Evolutionary conservation across 2,329 filamentous ascomycete species (phyloP), one percentile per base, ranked within the genome.

Genomic region (Fonsecaea pugnacius): DNA sequence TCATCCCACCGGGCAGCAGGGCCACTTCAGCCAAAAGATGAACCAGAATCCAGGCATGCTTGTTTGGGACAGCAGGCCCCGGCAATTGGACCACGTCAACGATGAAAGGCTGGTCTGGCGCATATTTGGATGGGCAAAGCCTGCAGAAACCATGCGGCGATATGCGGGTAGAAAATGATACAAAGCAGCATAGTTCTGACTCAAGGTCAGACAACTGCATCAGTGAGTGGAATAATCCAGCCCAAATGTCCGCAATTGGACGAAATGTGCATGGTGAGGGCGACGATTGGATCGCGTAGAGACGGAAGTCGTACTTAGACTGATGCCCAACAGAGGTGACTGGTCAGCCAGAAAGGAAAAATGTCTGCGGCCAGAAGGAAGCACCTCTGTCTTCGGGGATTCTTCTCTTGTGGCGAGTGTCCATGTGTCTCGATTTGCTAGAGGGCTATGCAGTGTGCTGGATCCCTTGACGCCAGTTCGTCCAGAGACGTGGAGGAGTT

Each of bases 1-100:
- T 52, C 18, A 56, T 48, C 43, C 43, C 43, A 48, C 43, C 43
- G 18, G 9, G 21, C 43, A 48, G 43, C 43, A 48, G 10, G 43
- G 43, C 21, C n/a, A 10, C 12, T 52, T 55, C 51, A 30, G 50
- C 43, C 46, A 61, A 38, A 62, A 57, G 48, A 62, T 67, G 58
- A 55, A 52, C 59, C n/a, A 63, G 32, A 54, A 48, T 46, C 16
- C 36, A 52, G 43, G 21, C 56, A 55, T 35, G 59, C 67, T 35
- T 53, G 46, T 51, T 58, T 38, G 38, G 50, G 59, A 40, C 18
- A 32, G 58, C 24, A 55, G 10, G 21, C 27, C 59, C 50, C 62
- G 61, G 60, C 63, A 62, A 69, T 67, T 69, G 67, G 67, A 55
- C 67, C 67, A 69, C 67, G 65, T 67, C 60, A 55, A 61, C 27